Conservation (phyloP, 2,329 filamentous ascomycete genomes). For the Verticillium nonalfalfae region DNA sequence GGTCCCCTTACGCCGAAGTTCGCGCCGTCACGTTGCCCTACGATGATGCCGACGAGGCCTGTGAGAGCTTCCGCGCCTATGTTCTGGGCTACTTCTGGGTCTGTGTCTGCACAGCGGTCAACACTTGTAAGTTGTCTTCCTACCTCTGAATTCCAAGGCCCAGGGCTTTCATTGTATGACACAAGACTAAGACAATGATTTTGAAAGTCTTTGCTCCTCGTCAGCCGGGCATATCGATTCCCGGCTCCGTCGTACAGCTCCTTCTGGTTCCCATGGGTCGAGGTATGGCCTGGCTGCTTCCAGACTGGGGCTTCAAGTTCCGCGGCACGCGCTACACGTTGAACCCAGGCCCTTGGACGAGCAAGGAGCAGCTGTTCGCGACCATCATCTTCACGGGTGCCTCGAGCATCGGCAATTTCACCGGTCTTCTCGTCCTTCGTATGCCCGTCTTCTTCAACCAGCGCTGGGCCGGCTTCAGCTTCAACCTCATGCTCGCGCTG, state of each 20-base stretch:
- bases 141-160: too few species aligned
- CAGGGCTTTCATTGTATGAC: slow-evolving; percentile 24
- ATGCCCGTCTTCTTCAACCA: slow-evolving; percentile 24
- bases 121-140: slow-evolving; percentile 30
- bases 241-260: slow-evolving; percentile 34
- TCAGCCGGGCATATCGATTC: slow-evolving; percentile 16
- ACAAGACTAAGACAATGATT: not conserved
- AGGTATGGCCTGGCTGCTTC: slow-evolving; percentile 33
- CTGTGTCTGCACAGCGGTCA: slow-evolving; percentile 28
- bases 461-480: slow-evolving; percentile 21
- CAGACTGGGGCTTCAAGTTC: slow-evolving; percentile 36
- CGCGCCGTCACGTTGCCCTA: slow-evolving; percentile 29
- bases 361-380: slow-evolving; percentile 35
- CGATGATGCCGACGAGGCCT: slow-evolving; percentile 26
- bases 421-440: slow-evolving; percentile 18
- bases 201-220: not conserved
- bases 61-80: slow-evolving; percentile 35
- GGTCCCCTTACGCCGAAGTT: slow-evolving; percentile 34
- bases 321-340: slow-evolving; percentile 23
- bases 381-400: slow-evolving; percentile 26
- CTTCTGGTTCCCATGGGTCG: slow-evolving; percentile 38
- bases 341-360: slow-evolving; percentile 34
- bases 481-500: slow-evolving; percentile 21
- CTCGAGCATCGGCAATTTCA: slow-evolving; percentile 18
- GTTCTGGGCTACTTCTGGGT: slow-evolving; percentile 20